Percentiles rank a stretch among this genome's conserved stretches.
These are phyloP conservation scores for Cetraspora pellucida DNA, from an alignment of 192 early-diverging fungal genomes.

Conservation along the genomic window DNA sequence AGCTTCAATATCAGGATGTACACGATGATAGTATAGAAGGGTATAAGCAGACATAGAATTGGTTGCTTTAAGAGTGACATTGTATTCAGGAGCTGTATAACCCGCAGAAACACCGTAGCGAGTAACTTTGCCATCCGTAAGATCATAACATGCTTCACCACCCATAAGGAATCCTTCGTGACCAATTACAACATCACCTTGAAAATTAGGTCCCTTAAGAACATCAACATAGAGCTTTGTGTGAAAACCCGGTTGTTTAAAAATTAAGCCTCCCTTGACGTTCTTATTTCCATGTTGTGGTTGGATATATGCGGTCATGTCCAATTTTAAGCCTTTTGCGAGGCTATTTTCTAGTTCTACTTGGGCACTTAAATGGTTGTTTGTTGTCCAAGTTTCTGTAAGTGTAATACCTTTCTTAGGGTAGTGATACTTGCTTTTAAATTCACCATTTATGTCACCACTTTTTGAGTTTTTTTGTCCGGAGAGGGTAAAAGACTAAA, in stretches of 20 bases:
- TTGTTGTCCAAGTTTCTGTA: conserved; percentile 97
- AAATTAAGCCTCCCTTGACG: conserved; percentile 82
- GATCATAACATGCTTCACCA: conserved; percentile 93
- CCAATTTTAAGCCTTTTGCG: conserved; percentile 96
- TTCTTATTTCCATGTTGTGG: conserved; percentile 82
- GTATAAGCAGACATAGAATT: conserved; percentile 89
- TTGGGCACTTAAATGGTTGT: conserved; percentile 88
- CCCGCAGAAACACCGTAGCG: conserved; percentile 90
- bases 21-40: conserved; percentile 96
- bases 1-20: conserved; percentile 88
- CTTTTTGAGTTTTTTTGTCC: conserved; percentile 95
- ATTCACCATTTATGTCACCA: conserved; percentile 90
- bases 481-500: conserved; percentile 91
- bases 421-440: conserved; percentile 98
- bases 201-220: conserved; percentile 92
- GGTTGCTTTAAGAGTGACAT: conserved; percentile 84
- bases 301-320: conserved; percentile 79
- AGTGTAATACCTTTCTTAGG: conserved; percentile 91
- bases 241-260: conserved; percentile 96
- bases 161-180: conserved; percentile 89
- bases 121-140: conserved; percentile 79
- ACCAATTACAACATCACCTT: conserved; percentile 85
- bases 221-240: conserved; percentile 88
- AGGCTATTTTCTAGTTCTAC: conserved; percentile 93
- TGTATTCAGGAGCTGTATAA: conserved; percentile 86